Evolutionary conservation across 306 rosid species (phyloP), one percentile per base, ranked within the genome.

Genomic region (Gleditsia sinensis): DNA sequence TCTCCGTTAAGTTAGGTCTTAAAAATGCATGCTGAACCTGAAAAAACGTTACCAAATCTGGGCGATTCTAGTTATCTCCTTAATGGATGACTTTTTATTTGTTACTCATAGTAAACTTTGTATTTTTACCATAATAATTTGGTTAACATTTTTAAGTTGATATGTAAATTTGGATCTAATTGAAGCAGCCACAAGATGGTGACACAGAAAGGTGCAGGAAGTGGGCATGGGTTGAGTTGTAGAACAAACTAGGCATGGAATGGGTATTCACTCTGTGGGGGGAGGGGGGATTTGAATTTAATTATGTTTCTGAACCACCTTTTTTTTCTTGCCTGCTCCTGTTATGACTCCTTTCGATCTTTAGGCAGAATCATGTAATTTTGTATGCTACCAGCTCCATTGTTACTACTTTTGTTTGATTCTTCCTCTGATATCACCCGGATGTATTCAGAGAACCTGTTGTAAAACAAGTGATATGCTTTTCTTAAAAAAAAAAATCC

Each of bases 1-100:
- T 62, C 36, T 69, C 42, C 39, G 23, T 74, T 55, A 4, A 61
- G 56, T 78, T 12, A 69, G 33, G 45, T 49, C 62, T 69, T 62
- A 6, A 67, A 68, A 74, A 74, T 34, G 65, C 39, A 37, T 28
- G 48, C 30, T 57, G 46, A 48, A 71, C 43, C 75, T 23, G 59
- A 65, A 62, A 33, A 37, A 63, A 61, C 65, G 43, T 76, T 48
- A 50, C 60, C 19, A 28, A 81, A 14, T 56, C 20, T 36, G 16
- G 37, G 43, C 30, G 56, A 39, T 40, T 34, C 24, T 33, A 42
- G 33, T n/a, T 61, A 43, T 69, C 68, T 69, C 56, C 57, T 32
- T 34, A 36, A 69, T 43, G 39, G 57, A 27, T 33, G 14, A 9
- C 16, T 32, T 10, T 40, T 32, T 62, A 8, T 28, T 21, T 23